These are phyloP conservation scores for Mycena sanguinolenta DNA, from an alignment of 768 basidiomycete species.

Conservation along the genomic window DNA sequence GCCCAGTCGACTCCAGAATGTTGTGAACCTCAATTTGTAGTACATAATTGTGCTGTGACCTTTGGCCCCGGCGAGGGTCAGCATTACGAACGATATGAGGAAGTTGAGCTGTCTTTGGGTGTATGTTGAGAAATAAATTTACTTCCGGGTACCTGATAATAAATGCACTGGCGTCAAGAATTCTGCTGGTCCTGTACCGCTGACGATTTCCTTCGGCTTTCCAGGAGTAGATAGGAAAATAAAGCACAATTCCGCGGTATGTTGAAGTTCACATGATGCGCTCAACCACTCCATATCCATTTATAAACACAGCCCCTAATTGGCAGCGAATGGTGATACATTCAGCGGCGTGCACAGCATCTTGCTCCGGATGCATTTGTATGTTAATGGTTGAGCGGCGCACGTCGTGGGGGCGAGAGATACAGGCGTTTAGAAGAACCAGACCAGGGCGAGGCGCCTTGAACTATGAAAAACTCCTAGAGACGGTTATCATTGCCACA, in stretches of 20 bases:
- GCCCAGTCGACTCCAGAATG: no score
- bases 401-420: background rate
- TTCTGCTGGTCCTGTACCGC: no score
- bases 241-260: background rate
- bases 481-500: background rate
- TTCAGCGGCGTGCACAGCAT: background rate
- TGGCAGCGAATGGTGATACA: background rate
- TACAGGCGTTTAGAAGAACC: background rate
- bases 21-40: no score
- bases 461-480: background rate
- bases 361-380: background rate
- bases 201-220: no score
- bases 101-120: no score
- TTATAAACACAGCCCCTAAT: background rate
- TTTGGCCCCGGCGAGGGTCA: no score
- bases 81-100: no score
- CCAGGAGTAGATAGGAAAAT: no score
- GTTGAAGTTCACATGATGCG: background rate
- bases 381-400: constrained; percentile 1
- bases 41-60: no score
- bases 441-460: background rate
- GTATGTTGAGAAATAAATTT: no score
- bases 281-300: background rate
- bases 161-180: no score
- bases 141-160: no score